These are phyloP conservation scores for Mycocentrospora acerina DNA, from an alignment of 2,329 filamentous ascomycete genomes.

Conservation along the genomic window DNA sequence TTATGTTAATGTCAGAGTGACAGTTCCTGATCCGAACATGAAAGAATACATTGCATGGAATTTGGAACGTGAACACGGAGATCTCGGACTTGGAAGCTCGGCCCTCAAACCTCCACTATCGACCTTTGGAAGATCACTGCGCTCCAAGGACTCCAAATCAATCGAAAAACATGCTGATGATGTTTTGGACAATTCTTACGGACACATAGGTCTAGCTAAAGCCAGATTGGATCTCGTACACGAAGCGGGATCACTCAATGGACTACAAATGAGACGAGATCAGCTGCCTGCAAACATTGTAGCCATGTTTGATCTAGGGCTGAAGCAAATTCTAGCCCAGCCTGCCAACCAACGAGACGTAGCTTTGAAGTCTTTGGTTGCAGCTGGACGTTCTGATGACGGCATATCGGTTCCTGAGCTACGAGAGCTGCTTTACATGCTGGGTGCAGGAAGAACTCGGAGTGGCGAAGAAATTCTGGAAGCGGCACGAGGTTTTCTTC, in stretches of 20 bases:
- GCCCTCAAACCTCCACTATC: constrained; percentile 14
- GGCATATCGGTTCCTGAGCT: constrained; percentile 10
- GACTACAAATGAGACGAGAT: constrained; percentile 10
- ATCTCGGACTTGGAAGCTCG: constrained; percentile 13
- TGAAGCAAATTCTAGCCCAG: constrained; percentile 13
- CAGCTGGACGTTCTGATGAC: constrained; percentile 4
- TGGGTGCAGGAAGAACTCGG: constrained; percentile 1
- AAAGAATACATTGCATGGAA: constrained; percentile 15
- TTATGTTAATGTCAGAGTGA: constrained; percentile 10
- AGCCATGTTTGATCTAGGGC: constrained; percentile 14
- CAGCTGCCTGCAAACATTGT: constrained; percentile 20
- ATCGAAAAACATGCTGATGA: constrained; percentile 6
- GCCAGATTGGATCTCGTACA: constrained; percentile 19
- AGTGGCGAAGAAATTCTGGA: constrained; percentile 23
- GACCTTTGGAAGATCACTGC: constrained; percentile 5
- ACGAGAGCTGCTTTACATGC: constrained; percentile 3
- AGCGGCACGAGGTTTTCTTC: constrained; percentile 15
- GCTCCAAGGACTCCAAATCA: neutral
- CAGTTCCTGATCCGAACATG: constrained; percentile 6
- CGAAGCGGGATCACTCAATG: constrained; percentile 10
- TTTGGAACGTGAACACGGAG: constrained; percentile 21
- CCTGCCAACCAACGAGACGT: constrained; percentile 7
- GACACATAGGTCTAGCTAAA: constrained; percentile 18
- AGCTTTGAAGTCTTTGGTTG: constrained; percentile 13
- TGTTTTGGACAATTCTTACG: constrained; percentile 5